phyloP scores from a whole-genome alignment of 2,329 filamentous ascomycete genomes.

The Cladophialophora chaetospira region DNA sequence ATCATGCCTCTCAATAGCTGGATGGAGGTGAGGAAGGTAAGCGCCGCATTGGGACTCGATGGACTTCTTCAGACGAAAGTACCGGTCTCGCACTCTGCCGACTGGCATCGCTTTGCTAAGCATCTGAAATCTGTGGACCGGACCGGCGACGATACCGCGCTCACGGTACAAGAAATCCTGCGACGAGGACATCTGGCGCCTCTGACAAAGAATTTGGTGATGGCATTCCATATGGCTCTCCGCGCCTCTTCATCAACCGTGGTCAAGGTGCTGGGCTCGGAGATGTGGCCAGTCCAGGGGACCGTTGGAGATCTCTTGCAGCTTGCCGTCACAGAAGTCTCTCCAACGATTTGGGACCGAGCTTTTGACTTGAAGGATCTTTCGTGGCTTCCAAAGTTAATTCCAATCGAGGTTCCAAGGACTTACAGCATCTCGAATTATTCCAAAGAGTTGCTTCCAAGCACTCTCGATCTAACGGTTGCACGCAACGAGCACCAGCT shows the following conservation, averaged over 20 bases:
- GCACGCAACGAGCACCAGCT: constrained; percentile 15
- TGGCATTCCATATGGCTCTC: constrained; percentile 19
- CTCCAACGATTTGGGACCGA: constrained; percentile 20
- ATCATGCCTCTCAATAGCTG: constrained; percentile 25
- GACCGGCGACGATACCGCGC: not conserved
- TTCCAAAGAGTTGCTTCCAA: constrained; percentile 19
- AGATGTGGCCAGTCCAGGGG: constrained; percentile 25
- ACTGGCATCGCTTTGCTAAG: constrained; percentile 19
- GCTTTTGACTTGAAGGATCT: constrained; percentile 19
- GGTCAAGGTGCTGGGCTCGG: constrained; percentile 16
- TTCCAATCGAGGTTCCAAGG: constrained; percentile 18
- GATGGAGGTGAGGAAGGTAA: constrained; percentile 21
- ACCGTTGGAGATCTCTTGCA: constrained; percentile 23
- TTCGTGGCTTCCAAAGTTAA: constrained; percentile 22
- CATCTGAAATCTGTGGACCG: constrained; percentile 17
- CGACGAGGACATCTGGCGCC: constrained; percentile 21
- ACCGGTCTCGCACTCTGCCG: constrained; percentile 8
- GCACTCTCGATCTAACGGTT: constrained; percentile 20
- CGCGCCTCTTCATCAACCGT: constrained; percentile 20
- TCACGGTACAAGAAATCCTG: constrained; percentile 22
- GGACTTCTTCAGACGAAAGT: constrained; percentile 11
- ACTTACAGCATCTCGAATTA: constrained; percentile 25
- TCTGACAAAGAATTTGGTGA: constrained; percentile 18
- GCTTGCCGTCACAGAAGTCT: constrained; percentile 21
- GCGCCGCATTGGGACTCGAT: constrained; percentile 19